Percentiles rank a stretch among this genome's conserved stretches.
These are phyloP conservation scores for Dryas integrifolia DNA, from an alignment of 331 rosid genomes.

Conservation along the genomic window DNA sequence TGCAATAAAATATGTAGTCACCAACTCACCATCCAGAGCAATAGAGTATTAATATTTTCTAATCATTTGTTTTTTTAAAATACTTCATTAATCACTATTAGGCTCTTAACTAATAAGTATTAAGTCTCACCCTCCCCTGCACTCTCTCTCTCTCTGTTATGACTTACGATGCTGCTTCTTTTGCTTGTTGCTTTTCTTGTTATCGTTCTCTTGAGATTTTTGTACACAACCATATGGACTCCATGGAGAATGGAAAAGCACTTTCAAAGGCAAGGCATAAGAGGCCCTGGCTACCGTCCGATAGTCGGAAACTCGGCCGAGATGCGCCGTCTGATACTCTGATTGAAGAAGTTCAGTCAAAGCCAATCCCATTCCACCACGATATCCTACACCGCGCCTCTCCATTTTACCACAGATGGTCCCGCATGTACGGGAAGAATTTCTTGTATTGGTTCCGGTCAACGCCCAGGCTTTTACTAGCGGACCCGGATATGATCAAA, in stretches of 20 bases:
- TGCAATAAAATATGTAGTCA: too few species aligned
- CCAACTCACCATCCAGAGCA: too few species aligned
- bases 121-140: too few species aligned
- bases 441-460: slow-evolving; percentile 36
- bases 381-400: background rate
- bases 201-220: slow-evolving; percentile 9
- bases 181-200: slow-evolving; percentile 1
- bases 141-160: background rate
- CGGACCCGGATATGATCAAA: slow-evolving; percentile 36
- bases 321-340: background rate
- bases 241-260: slow-evolving; percentile 29
- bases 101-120: too few species aligned
- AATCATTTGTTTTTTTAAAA: too few species aligned
- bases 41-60: too few species aligned
- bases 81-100: too few species aligned
- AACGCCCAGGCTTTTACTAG: slow-evolving; percentile 21
- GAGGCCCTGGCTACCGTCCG: background rate
- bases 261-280: slow-evolving; percentile 34
- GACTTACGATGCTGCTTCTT: slow-evolving; percentile 8
- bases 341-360: background rate
- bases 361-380: background rate
- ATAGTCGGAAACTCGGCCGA: slow-evolving; percentile 9
- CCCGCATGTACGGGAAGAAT: slow-evolving; percentile 28
- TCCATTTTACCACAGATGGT: slow-evolving; percentile 37
- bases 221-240: slow-evolving; percentile 21